These are phyloP conservation scores for Vaccinium corymbosum DNA, from an alignment of 148 eudicot species.

Conservation along the genomic window DNA sequence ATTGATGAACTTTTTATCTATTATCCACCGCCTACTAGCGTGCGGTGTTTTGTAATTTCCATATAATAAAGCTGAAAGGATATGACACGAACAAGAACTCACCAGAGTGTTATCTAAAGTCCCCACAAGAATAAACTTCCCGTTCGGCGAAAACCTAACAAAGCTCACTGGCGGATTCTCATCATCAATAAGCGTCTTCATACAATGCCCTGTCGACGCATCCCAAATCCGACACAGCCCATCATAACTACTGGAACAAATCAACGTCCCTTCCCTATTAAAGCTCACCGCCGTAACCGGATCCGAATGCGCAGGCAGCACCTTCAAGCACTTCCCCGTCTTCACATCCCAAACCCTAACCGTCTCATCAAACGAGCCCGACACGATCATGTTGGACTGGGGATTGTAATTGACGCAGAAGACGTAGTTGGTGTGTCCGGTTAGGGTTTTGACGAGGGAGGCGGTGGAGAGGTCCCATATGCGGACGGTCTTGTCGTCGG, in stretches of 20 bases:
- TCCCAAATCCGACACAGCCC: slow-evolving; percentile 96
- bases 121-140: slow-evolving; percentile 86
- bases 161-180: slow-evolving; percentile 93
- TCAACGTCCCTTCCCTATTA: slow-evolving; percentile 67
- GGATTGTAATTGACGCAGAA: slow-evolving; percentile 75
- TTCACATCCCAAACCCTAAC: slow-evolving; percentile 94
- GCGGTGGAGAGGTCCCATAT: slow-evolving; percentile 63
- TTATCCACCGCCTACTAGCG: too few relatives aligned
- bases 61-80: not conserved
- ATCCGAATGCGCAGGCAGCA: slow-evolving; percentile 91
- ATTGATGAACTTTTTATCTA: too few relatives aligned
- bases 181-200: slow-evolving; percentile 91
- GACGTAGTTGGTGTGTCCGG: slow-evolving; percentile 81
- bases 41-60: too few relatives aligned
- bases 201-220: slow-evolving; percentile 89
- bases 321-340: slow-evolving; percentile 70
- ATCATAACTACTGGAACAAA: slow-evolving; percentile 87
- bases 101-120: slow-evolving; percentile 92
- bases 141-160: slow-evolving; percentile 87
- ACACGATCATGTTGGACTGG: slow-evolving; percentile 70
- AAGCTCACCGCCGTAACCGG: slow-evolving; percentile 79
- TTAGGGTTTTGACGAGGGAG: slow-evolving; percentile 50
- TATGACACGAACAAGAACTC: slow-evolving; percentile 10
- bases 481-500: slow-evolving; percentile 76
- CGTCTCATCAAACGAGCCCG: slow-evolving; percentile 86